Percentiles rank a stretch among this genome's conserved stretches.
These are phyloP conservation scores for Penicillium thymicola DNA, from an alignment of 2,329 filamentous ascomycete species.

Conservation along the genomic window DNA sequence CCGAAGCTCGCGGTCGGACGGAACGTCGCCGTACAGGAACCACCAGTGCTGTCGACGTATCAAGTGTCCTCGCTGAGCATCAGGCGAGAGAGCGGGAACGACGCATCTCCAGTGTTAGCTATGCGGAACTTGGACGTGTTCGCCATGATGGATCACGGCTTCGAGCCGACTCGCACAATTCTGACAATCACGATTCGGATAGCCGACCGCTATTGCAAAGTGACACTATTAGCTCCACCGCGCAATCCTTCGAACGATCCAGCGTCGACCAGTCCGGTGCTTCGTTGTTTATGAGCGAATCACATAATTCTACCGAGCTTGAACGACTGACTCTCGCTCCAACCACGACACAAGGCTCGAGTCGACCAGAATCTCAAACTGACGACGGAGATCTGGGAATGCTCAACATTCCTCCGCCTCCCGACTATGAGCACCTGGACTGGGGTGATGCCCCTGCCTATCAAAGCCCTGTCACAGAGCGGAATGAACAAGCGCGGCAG, in stretches of 20 bases:
- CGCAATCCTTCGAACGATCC: slow-evolving; percentile 24
- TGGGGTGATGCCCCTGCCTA: slow-evolving; percentile 47
- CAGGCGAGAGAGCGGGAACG: slow-evolving; percentile 44
- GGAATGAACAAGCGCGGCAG: slow-evolving; percentile 13
- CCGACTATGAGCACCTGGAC: slow-evolving; percentile 42
- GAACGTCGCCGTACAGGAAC: slow-evolving; percentile 32
- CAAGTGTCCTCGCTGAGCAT: slow-evolving; percentile 44
- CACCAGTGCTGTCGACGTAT: slow-evolving; percentile 31
- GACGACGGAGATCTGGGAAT: slow-evolving; percentile 40
- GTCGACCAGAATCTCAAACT: slow-evolving; percentile 17
- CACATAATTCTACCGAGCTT: slow-evolving; percentile 29
- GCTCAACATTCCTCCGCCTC: slow-evolving; percentile 37
- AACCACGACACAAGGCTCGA: slow-evolving; percentile 22
- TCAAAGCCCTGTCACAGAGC: slow-evolving; percentile 25
- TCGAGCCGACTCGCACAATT: slow-evolving; percentile 41
- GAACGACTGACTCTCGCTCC: slow-evolving; percentile 27
- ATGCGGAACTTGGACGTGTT: slow-evolving; percentile 47
- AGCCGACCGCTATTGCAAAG: slow-evolving; percentile 44
- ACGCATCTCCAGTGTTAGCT: slow-evolving; percentile 48
- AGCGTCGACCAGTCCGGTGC: slow-evolving; percentile 32
- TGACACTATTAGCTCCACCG: slow-evolving; percentile 31
- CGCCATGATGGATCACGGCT: slow-evolving; percentile 50
- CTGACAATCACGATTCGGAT: slow-evolving; percentile 48
- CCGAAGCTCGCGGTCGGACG: slow-evolving; percentile 50
- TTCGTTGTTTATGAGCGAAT: slow-evolving; percentile 35